Evolutionary conservation across 1,284 basidiomycete genomes (phyloP), one percentile per base, ranked within the genome.

Genomic region (Cerioporus squamosus): DNA sequence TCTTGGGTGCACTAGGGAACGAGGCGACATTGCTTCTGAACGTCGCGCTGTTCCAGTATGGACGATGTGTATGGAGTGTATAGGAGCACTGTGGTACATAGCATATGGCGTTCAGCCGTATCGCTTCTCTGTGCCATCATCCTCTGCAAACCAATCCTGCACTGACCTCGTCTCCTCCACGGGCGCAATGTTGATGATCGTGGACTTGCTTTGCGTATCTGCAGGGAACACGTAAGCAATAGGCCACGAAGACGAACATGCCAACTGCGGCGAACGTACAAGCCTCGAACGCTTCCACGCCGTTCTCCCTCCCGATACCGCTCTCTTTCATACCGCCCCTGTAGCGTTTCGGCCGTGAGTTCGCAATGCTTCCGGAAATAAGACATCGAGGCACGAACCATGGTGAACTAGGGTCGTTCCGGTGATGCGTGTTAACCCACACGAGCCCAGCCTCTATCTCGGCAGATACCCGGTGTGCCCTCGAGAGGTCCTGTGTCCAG

Each of bases 271-370:
- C 15, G 18, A 22, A 47, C 89, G 64, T 58, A 91, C 90, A 93
- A 60, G 88, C 81, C 69, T 90, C 82, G 57, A 87, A 84, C 10
- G 91, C 90, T 67, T 94, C 91, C 5, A 89, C 58, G 2, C 92
- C 92, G 62, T 94, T 94, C 68, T 94, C 91, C 60, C 91, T 75
- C 3, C 91, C 91, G 53, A 92, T 88, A 2, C 91, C 91, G 64
- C 90, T 93, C 63, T 90, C 86, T 69, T 92, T 92, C 88, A 91
- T 90, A 17, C 91, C 91, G 23, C 92, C 91, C 91, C 89, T 90
- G 59, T 26, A 18, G 14, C n/a, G 44, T 38, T 29, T 26, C 20
- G n/a, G n/a, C 26, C 26, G 29, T 51, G 17, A 58, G 42, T 36
- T 12, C 2, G 15, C 17, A 17, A 43, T 24, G 8, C 45, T 40